These are phyloP conservation scores for Neurospora africana DNA, from an alignment of 495 filamentous ascomycete genomes.

Conservation along the genomic window DNA sequence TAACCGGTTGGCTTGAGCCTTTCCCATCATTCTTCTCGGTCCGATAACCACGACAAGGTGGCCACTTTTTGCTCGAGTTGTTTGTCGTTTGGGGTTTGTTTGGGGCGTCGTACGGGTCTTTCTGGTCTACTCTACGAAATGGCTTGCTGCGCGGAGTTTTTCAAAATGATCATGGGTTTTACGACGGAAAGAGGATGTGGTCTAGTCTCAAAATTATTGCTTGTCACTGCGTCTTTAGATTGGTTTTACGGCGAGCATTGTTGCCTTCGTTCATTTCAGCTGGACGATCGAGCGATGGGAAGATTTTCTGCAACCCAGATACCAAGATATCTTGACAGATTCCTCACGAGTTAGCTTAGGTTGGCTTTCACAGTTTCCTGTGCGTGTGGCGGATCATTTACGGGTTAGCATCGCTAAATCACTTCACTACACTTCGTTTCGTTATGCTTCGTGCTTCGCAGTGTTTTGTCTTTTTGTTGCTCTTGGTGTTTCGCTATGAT, in stretches of 20 bases:
- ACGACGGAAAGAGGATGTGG: neutral
- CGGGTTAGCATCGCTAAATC: neutral
- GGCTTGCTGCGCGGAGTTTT: neutral
- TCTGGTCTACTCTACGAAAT: neutral
- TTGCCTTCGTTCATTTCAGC: neutral
- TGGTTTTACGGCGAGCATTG: neutral
- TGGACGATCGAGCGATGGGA: neutral
- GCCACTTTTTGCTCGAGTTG: neutral
- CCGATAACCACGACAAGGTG: neutral
- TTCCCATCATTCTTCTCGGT: neutral
- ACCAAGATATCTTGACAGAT: neutral
- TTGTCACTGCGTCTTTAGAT: neutral
- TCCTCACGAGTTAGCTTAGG: neutral
- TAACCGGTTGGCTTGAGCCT: neutral
- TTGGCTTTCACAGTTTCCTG: neutral
- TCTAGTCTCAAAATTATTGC: neutral
- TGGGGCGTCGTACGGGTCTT: neutral
- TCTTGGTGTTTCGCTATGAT: neutral
- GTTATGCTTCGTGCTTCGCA: neutral
- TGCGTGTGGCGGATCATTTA: neutral
- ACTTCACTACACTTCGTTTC: neutral
- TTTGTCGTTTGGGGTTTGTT: neutral
- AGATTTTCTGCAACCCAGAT: neutral
- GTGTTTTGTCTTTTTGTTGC: neutral
- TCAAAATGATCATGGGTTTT: slow-evolving; percentile 1